A percentile compares a stretch with the other conserved stretches of the same genome.
Evolutionary conservation across 2,329 filamentous ascomycete species (phyloP).

Genomic region (Diaporthe sp.): DNA sequence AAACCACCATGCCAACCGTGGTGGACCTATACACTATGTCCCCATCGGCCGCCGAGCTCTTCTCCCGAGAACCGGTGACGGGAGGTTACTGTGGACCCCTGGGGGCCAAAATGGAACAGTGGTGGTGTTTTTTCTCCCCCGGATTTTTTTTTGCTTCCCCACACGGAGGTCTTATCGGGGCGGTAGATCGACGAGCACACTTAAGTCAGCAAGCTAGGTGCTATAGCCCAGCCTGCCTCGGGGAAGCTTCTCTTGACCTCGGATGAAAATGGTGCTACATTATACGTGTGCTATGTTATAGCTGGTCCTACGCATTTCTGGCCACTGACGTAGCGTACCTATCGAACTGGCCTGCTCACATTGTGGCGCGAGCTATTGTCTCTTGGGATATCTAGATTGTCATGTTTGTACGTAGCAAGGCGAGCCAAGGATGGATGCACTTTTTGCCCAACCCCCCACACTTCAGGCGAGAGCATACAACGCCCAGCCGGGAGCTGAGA

Average conservation of each 20-base stretch:
- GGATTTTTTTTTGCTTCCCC: conserved; percentile 16
- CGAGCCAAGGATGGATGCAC: neutral
- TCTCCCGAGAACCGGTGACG: neutral
- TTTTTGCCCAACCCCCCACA: neutral
- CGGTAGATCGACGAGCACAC: conserved; percentile 24
- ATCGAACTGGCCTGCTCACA: neutral
- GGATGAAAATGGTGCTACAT: neutral
- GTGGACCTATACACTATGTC: neutral
- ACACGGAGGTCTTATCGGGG: conserved; percentile 2
- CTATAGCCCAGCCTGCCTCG: neutral
- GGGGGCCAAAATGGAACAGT: conserved; percentile 14
- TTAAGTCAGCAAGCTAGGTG: neutral
- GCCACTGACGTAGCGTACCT: neutral
- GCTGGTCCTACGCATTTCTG: too few species aligned
- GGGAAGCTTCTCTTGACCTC: conserved; percentile 23
- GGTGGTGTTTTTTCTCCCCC: neutral
- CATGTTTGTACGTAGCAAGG: neutral
- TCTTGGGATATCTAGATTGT: neutral
- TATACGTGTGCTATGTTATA: neutral
- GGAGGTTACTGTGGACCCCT: conserved; percentile 9
- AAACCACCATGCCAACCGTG: too few species aligned
- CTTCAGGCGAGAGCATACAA: neutral
- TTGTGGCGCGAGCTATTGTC: neutral
- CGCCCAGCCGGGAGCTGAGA: conserved; percentile 1
- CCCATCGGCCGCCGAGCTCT: neutral